Evolutionary conservation across 192 early-diverging fungal genomes (phyloP).

Genomic region (Mortierella claussenii): DNA sequence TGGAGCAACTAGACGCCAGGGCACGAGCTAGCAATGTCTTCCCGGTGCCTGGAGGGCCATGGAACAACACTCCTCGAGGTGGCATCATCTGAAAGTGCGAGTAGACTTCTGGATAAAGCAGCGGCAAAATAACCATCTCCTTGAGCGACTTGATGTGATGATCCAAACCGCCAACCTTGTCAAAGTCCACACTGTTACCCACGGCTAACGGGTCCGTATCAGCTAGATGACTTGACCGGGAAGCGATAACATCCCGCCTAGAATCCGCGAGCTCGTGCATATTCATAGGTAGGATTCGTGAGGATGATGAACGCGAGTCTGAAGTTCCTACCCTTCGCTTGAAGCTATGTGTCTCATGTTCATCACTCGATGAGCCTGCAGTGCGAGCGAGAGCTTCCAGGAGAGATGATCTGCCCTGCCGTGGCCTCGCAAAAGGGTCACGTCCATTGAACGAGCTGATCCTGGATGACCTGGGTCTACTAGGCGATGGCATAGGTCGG

Average conservation of each 20-base stretch:
- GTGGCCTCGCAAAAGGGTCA: slow-evolving; percentile 20
- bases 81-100: slow-evolving; percentile 64
- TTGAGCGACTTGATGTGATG: slow-evolving; percentile 71
- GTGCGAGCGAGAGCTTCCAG: slow-evolving; percentile 31
- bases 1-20: slow-evolving; percentile 55
- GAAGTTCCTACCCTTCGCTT: slow-evolving; percentile 22
- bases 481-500: slow-evolving; percentile 30
- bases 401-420: slow-evolving; percentile 21
- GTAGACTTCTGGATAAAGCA: slow-evolving; percentile 78
- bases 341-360: slow-evolving; percentile 18
- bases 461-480: slow-evolving; percentile 29
- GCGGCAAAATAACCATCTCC: slow-evolving; percentile 82
- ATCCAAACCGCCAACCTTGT: slow-evolving; percentile 60
- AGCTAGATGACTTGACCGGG: slow-evolving; percentile 23
- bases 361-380: slow-evolving; percentile 41
- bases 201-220: slow-evolving; percentile 44
- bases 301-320: slow-evolving; percentile 28
- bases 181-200: slow-evolving; percentile 53
- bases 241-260: slow-evolving; percentile 40
- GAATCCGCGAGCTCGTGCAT: slow-evolving; percentile 45
- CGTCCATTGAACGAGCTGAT: slow-evolving; percentile 18
- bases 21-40: slow-evolving; percentile 76
- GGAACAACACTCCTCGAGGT: slow-evolving; percentile 75
- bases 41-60: slow-evolving; percentile 78
- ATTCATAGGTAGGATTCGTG: slow-evolving; percentile 50